Evolutionary conservation across 352 stramenopile species (phyloP), one percentile per base, ranked within the genome.

Genomic region (Phytophthora ramorum): DNA sequence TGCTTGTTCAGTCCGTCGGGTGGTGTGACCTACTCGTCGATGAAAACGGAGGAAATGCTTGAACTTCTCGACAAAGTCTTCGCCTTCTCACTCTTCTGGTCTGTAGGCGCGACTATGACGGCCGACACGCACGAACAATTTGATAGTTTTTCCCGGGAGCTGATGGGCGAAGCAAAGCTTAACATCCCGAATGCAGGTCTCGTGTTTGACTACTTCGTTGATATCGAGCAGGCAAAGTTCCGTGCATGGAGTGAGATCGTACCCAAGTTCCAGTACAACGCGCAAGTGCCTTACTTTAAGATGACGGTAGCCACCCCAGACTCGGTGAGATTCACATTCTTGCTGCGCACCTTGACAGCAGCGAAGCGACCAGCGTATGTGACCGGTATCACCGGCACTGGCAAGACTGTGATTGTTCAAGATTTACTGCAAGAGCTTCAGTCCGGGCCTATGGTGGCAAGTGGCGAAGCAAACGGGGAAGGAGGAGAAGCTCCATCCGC

Each of bases 21-120:
- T 17, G 66, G 70, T 8, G 59, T 78, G 1, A 57, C 71, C 8
- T 67, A 70, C 16, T 38, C 43, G 1, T 13, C 4, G 1, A 71
- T 85, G 55, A 79, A 82, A 41, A 53, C 6, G 0, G 78, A 86
- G 0, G 72, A 81, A 3, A 69, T 87, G 65, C 58, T 90, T 0
- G 78, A 87, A 46, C 48, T 89, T 3, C 60, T 90, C 17, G 78
- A 90, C 56, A 91, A 91, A 54, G 51, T 97, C 7, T 98, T 98
- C 48, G 73, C 92, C 12, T 98, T 97, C 32, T 81, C 86, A 4
- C 65, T 98, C 12, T 81, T 98, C n/a, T 98, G 93, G 94, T 97
- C 88, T 5, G 48, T 98, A 5, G 89, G 91, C 7, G 87, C 83
- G 14, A 97, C 91, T 2, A 93, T 97, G 65, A 90, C 92, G 20